Evolutionary conservation across 1,139 yeast genomes (phyloP).

Genomic region (Keqinozyma sinolaborantium): DNA sequence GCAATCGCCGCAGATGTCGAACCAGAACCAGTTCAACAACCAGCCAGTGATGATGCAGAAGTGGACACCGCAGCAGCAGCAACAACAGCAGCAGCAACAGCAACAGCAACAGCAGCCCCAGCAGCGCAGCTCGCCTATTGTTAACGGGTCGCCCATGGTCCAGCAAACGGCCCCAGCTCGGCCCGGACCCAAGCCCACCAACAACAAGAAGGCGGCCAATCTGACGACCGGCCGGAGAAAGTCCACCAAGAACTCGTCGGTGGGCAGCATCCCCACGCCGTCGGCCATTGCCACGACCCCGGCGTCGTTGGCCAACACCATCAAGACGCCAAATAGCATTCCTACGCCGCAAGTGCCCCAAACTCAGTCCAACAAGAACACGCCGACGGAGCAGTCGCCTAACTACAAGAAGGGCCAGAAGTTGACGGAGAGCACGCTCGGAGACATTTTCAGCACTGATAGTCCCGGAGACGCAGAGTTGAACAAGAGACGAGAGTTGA

Average conservation of each 20-base stretch:
- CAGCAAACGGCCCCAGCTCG: conserved; percentile 9
- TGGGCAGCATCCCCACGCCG: conserved; percentile 28
- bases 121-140: conserved; percentile 10
- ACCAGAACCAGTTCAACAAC: conserved; percentile 7
- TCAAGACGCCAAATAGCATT: conserved; percentile 45
- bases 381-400: conserved; percentile 42
- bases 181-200: conserved; percentile 12
- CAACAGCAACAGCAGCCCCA: conserved; percentile 10
- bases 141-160: conserved; percentile 12
- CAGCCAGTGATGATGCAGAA: conserved; percentile 3
- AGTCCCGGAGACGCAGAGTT: conserved; percentile 25
- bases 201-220: conserved; percentile 15
- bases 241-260: conserved; percentile 22
- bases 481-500: conserved; percentile 45
- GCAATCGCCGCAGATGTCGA: conserved; percentile 5
- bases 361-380: conserved; percentile 37
- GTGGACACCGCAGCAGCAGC: conserved; percentile 10
- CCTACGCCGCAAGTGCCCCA: conserved; percentile 41
- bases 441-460: conserved; percentile 19
- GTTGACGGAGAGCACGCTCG: conserved; percentile 19
- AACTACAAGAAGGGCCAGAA: conserved; percentile 17
- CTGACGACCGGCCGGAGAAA: conserved; percentile 22
- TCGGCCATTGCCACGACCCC: conserved; percentile 37
- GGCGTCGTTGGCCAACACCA: conserved; percentile 35
- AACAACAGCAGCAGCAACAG: conserved; percentile 11